Evolutionary conservation across 1,284 basidiomycete species (phyloP), one percentile per base, ranked within the genome.

Genomic region (Malassezia japonica): DNA sequence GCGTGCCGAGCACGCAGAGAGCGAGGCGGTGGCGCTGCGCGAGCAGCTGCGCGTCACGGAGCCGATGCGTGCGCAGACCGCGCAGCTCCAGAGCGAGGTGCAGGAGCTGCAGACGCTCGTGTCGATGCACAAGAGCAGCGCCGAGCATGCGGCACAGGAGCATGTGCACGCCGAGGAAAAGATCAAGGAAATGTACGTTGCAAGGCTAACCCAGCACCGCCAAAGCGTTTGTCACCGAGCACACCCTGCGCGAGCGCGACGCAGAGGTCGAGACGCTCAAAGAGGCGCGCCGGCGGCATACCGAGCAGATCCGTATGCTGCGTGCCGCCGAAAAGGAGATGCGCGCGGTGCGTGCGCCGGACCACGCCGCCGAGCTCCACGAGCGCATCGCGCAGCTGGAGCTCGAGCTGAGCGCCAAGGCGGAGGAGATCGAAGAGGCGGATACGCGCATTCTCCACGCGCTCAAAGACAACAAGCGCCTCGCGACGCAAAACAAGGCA

Each of bases 391-490:
- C 20, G 2, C 54, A 66, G 27, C 47, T 70, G 15, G 67, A 67
- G 45, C 25, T 44, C 10, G 64, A 67, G 31, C 50, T 70, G 7
- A 46, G 35, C 9, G 38, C 52, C 13, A 65, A 66, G 44, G 65
- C 65, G 3, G 55, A 57, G 10, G 67, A 70, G 21, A 56, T 60
- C 44, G 65, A 67, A 41, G 67, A 64, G 12, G 62, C 63, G 1
- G 67, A 69, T 34, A 42, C 42, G n/a, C 63, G 65, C 46, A 62
- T 66, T 21, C 46, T 68, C 1, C 50, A 49, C 2, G 60, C 58
- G 13, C 47, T 65, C 28, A 64, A 65, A 44, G 60, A 68, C 29
- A 54, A 55, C 33, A 68, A 66, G 35, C 51, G 51, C 1, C 46
- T 54, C 12, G 36, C 25, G 2, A 27, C 51, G 3, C 37, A 48